phyloP scores from a whole-genome alignment of 352 stramenopile genomes.

The Pythium brassicae region DNA sequence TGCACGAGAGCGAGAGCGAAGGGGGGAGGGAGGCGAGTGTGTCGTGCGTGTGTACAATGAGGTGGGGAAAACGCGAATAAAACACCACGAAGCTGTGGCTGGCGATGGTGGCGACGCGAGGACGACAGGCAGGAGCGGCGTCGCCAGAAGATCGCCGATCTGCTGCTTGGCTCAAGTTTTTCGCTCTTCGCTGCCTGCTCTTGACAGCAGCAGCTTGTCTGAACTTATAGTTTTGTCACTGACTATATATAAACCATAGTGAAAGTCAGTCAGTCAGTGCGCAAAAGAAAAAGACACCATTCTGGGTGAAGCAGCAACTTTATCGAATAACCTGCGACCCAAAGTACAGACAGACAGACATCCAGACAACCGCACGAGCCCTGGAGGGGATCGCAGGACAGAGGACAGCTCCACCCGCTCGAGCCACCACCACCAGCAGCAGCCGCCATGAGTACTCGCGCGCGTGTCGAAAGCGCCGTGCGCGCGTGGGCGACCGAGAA shows the following conservation, averaged over 20 bases:
- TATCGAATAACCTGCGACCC: background rate
- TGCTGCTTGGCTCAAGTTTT: too few relatives aligned
- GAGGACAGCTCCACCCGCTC: background rate
- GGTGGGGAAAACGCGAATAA: background rate
- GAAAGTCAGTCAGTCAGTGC: background rate
- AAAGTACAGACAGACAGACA: background rate
- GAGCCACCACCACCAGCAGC: background rate
- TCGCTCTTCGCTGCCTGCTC: too few relatives aligned
- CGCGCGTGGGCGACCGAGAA: slow-evolving; percentile 4
- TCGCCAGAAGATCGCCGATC: too few relatives aligned
- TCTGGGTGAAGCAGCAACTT: too few relatives aligned
- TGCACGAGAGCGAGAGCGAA: background rate
- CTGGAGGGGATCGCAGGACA: too few relatives aligned
- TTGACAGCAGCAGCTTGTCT: slow-evolving; percentile 1
- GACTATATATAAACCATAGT: background rate
- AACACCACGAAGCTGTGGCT: too few relatives aligned
- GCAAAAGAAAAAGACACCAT: too few relatives aligned
- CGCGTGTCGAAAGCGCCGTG: background rate
- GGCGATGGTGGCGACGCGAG: too few relatives aligned
- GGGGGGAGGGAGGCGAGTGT: background rate
- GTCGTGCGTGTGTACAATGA: background rate
- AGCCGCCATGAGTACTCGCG: background rate
- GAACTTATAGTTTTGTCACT: slow-evolving; percentile 3
- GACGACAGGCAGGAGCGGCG: too few relatives aligned
- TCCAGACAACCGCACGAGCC: too few relatives aligned